These are phyloP conservation scores for Epichloe coenophiala DNA, from an alignment of 2,329 filamentous ascomycete species.

Conservation along the genomic window DNA sequence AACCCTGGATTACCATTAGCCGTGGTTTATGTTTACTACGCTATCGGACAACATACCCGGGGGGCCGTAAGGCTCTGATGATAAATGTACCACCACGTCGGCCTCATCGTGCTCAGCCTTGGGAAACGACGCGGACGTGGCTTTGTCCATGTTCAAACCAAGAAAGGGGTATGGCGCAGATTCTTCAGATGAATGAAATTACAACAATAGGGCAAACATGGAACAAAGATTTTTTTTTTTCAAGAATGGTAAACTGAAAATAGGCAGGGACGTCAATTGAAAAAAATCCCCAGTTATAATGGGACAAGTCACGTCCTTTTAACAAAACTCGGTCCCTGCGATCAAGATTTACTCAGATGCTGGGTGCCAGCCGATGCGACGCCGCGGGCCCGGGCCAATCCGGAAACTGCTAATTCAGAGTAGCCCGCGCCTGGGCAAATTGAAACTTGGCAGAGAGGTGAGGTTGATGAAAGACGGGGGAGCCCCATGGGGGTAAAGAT, in stretches of 20 bases:
- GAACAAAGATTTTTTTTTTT: background rate
- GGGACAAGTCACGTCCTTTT: background rate
- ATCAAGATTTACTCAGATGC: background rate
- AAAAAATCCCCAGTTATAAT: background rate
- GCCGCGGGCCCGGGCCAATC: background rate
- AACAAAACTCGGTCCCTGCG: background rate
- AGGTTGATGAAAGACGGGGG: background rate
- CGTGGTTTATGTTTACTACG: background rate
- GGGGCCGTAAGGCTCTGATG: slow-evolving; percentile 13
- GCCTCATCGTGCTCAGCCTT: slow-evolving; percentile 12
- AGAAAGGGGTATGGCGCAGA: no score
- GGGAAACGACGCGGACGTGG: slow-evolving; percentile 4
- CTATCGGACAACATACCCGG: slow-evolving; percentile 7
- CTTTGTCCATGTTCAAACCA: slow-evolving; percentile 3
- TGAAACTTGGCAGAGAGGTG: background rate
- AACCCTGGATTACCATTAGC: slow-evolving; percentile 11
- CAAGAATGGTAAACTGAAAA: no score
- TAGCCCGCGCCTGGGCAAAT: background rate
- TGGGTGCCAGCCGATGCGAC: background rate
- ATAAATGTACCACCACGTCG: slow-evolving; percentile 6
- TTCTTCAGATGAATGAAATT: no score
- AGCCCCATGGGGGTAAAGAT: background rate
- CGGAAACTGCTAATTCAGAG: background rate
- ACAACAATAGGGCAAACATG: background rate
- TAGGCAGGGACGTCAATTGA: no score